Base-by-base conservation (phyloP, 176 grass and related monocot genomes). In the Echinochloa phyllopogon region DNA sequence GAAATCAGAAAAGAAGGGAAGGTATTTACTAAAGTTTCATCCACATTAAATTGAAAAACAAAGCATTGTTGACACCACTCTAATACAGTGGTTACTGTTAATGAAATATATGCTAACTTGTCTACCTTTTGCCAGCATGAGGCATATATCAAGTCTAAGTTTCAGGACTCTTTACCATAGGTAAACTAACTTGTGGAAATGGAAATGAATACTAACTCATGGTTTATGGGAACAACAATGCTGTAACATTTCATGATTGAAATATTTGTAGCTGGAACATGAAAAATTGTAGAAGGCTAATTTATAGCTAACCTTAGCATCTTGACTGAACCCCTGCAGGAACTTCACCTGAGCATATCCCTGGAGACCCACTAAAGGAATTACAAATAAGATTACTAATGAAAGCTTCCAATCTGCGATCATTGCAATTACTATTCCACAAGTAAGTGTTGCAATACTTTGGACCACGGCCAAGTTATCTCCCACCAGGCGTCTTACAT, bases 401-500 rank as follows among this genome's bases (percentile, higher is more conserved):
- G 94, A 67, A 61, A 96, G 88, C 72, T 78, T 71, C 94, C 94
- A 96, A 53, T 89, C 90, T 10, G 91, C 79, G 1, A 87, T n/a
- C 77, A 96, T 76, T 38, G 91, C 91, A 4, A 96, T 83, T 16
- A 89, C 16, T 45, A 96, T 41, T 42, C 94, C 88, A 56, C 72
- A 64, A 72, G 47, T 64, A 45, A 96, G 52, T 52, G 86, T 85
- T 41, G 88, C 23, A n/a, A 71, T 24, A 33, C 44, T 79, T 51
- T 96, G 91, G 41, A 87, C 77, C 3, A 96, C 53, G 15, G 86
- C 91, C 72, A 96, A 81, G 66, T 81, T 91, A 82, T 87, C 94
- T 75, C 55, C 94, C 69, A 59, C 53, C 24, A 76, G 52, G 8
- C 74, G 74, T 76, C 74, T 76, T 76, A 76, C 74, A 76, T 76